Evolutionary conservation across 305 asterid species (phyloP), one percentile per base, ranked within the genome.

Genomic region (Fraxinus platypoda): DNA sequence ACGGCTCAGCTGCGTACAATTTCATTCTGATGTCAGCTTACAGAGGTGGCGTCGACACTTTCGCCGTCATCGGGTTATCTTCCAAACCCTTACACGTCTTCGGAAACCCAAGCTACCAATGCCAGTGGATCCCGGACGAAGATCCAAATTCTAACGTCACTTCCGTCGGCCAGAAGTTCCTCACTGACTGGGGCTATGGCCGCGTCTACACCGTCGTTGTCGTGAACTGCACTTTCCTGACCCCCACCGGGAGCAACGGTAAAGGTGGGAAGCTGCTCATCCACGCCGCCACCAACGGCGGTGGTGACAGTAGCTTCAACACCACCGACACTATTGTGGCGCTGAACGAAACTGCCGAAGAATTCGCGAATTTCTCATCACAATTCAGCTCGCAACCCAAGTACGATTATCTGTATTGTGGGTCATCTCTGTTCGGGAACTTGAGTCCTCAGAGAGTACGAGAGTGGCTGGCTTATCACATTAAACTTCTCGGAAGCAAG

Each of bases 141-240:
- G 6, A 82, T 25, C 43, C 82, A 5, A 75, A 33, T 12, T 71
- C 37, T 41, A 54, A 85, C 35, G 75, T 88, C 68, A 33, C 87
- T 12, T 75, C 90, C 1, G 9, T 34, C 13, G 98, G 94, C 1
- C 78, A 83, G 68, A 94, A 88, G 81, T 88, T 92, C 86, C 93
- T 94, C 13, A 87, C 95, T 0, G 98, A 94, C 64, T 94, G 98
- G 98, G 98, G 98, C 1, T 94, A 91, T 87, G 98, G 98, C 76
- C 92, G 94, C 68, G 90, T 94, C 34, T 94, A 94, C 88, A 94
- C 98, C 25, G 98, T 91, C 34, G 90, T 94, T 1, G 93, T 94
- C 13, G 90, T 94, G 3, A 92, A 94, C 73, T 94, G 98, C 87
- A 92, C 98, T 3, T 94, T 92, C 81, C 87, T 90, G 2, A 15